Evolutionary conservation across 768 basidiomycete genomes (phyloP).

Genomic region (Cyclocybe cylindracea): DNA sequence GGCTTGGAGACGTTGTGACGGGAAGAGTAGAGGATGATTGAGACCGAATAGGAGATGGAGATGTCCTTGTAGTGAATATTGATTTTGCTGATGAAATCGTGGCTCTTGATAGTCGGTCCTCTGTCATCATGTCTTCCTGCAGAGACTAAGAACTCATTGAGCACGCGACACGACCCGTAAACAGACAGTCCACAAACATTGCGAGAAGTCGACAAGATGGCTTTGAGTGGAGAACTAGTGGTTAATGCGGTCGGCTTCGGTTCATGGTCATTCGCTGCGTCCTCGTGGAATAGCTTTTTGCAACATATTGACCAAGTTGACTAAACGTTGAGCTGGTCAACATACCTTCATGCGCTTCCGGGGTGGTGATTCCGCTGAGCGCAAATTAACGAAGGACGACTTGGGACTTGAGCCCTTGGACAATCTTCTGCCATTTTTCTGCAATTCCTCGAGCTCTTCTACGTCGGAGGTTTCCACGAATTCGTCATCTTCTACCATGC

Average conservation of each 20-base stretch:
- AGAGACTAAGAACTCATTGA: background rate
- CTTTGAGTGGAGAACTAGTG: too few relatives aligned
- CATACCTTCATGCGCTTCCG: conserved; percentile 38
- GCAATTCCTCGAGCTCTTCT: conserved; percentile 56
- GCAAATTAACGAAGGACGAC: conserved; percentile 5
- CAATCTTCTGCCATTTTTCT: background rate
- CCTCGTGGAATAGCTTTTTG: conserved; percentile 2
- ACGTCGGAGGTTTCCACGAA: conserved; percentile 64
- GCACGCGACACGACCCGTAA: background rate
- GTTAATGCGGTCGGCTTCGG: too few relatives aligned
- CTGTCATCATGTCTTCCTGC: conserved; percentile 4
- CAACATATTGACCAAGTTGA: background rate
- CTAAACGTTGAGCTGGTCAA: too few relatives aligned
- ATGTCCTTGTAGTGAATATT: conserved; percentile 5
- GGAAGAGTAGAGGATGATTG: conserved; percentile 13
- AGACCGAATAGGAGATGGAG: conserved; percentile 5
- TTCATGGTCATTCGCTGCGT: background rate
- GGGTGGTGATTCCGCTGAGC: conserved; percentile 24
- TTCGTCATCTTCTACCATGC: conserved; percentile 35
- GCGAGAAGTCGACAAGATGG: too few relatives aligned
- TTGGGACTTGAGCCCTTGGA: background rate
- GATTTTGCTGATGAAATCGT: conserved; percentile 10
- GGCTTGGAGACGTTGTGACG: conserved; percentile 6
- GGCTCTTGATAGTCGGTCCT: background rate
- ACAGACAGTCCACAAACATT: too few relatives aligned